Evolutionary conservation across 1,284 basidiomycete genomes (phyloP).

Genomic region (Apiotrichum sp.): DNA sequence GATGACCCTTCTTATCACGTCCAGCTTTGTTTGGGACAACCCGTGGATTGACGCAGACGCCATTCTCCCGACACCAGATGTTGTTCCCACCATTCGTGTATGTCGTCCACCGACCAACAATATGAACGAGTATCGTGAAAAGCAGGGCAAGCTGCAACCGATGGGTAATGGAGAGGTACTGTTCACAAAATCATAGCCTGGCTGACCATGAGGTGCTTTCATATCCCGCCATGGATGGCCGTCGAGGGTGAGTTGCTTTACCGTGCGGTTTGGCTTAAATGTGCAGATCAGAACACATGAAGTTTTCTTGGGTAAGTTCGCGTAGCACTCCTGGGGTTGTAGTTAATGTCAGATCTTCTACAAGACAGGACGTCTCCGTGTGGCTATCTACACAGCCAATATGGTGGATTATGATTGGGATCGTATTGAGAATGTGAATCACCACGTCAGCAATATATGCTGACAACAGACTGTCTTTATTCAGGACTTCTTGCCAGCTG

Average conservation of each 20-base stretch:
- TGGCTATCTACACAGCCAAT: slow-evolving; percentile 43
- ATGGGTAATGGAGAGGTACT: slow-evolving; percentile 29
- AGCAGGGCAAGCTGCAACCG: slow-evolving; percentile 30
- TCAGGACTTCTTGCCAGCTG: slow-evolving; percentile 41
- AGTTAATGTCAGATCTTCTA: slow-evolving; percentile 36
- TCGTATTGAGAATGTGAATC: slow-evolving; percentile 42
- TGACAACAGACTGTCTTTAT: slow-evolving; percentile 41
- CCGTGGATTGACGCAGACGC: slow-evolving; percentile 28
- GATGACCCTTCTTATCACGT: slow-evolving; percentile 35
- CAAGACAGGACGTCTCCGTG: slow-evolving; percentile 43
- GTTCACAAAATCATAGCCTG: too few species aligned
- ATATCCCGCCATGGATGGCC: slow-evolving; percentile 34
- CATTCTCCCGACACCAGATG: slow-evolving; percentile 25
- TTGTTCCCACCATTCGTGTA: slow-evolving; percentile 30
- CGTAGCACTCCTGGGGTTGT: background rate
- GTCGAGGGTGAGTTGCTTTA: slow-evolving; percentile 23
- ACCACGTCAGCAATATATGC: slow-evolving; percentile 2
- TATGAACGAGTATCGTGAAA: background rate
- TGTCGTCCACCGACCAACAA: slow-evolving; percentile 8
- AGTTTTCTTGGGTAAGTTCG: slow-evolving; percentile 38
- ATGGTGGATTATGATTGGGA: slow-evolving; percentile 44
- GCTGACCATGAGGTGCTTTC: background rate
- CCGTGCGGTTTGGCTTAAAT: too few species aligned
- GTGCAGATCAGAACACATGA: slow-evolving; percentile 34
- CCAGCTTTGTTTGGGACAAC: slow-evolving; percentile 32